Percentiles rank a stretch among this genome's conserved stretches.
phyloP scores from a whole-genome alignment of 352 stramenopile genomes.

The Pythium insidiosum region DNA sequence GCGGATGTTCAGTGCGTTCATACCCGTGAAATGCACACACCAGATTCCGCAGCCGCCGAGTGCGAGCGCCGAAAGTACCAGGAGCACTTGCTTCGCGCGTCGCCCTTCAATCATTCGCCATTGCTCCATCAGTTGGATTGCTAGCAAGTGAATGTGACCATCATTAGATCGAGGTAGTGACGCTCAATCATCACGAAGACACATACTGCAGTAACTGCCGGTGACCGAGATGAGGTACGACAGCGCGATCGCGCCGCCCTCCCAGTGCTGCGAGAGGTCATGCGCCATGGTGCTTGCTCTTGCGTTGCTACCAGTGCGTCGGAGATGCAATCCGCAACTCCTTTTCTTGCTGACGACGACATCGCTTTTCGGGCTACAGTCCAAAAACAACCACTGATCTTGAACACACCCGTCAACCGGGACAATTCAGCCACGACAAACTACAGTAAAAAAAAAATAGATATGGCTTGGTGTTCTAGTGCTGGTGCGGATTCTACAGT shows the following conservation, averaged over 20 bases:
- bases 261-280: slow-evolving; percentile 26
- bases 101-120: slow-evolving; percentile 36
- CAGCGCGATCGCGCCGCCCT: slow-evolving; percentile 27
- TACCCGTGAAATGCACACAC: slow-evolving; percentile 71
- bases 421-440: slow-evolving; percentile 13
- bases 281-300: neutral
- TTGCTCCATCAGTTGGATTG: slow-evolving; percentile 68
- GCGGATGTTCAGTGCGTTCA: slow-evolving; percentile 34
- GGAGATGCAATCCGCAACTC: no score
- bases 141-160: slow-evolving; percentile 11
- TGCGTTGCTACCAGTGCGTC: no score
- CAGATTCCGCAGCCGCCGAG: slow-evolving; percentile 63
- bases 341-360: no score
- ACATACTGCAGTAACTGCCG: slow-evolving; percentile 61
- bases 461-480: no score
- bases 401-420: neutral
- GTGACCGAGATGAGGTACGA: slow-evolving; percentile 63
- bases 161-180: neutral
- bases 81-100: slow-evolving; percentile 25
- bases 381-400: no score
- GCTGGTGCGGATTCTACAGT: no score
- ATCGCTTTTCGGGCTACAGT: no score
- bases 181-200: neutral
- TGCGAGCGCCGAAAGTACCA: slow-evolving; percentile 30
- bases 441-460: slow-evolving; percentile 2